Base-by-base conservation (phyloP, 2,329 filamentous ascomycete genomes). In the Aspergillus aculeatus region DNA sequence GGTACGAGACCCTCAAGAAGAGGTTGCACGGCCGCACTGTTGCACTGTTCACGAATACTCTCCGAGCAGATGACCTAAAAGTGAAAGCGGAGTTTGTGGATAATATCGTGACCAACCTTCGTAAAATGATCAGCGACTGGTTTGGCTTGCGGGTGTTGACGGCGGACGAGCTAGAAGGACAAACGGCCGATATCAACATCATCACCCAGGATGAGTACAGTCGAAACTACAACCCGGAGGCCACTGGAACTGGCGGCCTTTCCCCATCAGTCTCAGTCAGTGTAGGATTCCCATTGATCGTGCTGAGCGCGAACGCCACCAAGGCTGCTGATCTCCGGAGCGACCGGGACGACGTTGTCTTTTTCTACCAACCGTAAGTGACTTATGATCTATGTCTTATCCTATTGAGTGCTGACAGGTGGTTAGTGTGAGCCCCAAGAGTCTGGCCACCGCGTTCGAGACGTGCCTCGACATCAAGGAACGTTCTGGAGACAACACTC, bases 131-230 rank as follows among this genome's bases (percentile, higher is more conserved):
- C 1, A 41, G 32, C 12, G 62, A 62, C 4, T 68, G 66, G 66
- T 68, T 68, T 16, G 62, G 61, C 4, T 41, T 67, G 6, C 52
- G 47, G 7, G 65, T 67, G 5, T 44, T 68, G 16, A 62, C 54
- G 4, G 32, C 47, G 0, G 60, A 62, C 9, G 61, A 68, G 14
- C 41, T 64, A 4, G 47, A 60, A 5, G 2, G 56, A 11, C 47
- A 51, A 19, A 5, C 19, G 3, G 50, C 65, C 1, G 66, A 68
- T n/a, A 64, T 67, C 23, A 35, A 61, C 11, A 61, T 68, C 10
- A 59, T 67, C 3, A 68, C 66, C 2, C 65, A 68, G 14, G 60
- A 66, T 32, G 66, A 66, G 38, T 68, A 67, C 29, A 56, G 62
- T 14, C 60, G 61, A 0, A 61, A 62, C 11, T 61, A 67, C 31